Evolutionary conservation across 1,284 basidiomycete genomes (phyloP).

Genomic region (Psilocybe mexicana): DNA sequence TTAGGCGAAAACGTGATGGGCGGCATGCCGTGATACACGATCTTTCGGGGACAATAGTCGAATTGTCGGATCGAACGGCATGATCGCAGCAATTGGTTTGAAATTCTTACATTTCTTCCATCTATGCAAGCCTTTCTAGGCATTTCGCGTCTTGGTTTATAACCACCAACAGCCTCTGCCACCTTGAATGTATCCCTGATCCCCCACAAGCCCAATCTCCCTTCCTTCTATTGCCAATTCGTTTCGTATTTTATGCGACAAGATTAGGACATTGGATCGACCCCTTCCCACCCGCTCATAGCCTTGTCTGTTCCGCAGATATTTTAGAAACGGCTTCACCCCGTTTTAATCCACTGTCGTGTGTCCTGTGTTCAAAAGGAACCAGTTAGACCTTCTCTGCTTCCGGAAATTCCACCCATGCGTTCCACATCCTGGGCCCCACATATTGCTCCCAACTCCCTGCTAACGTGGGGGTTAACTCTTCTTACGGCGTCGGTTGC

Average conservation of each 20-base stretch:
- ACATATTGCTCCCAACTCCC: neutral
- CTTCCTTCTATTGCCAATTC: neutral
- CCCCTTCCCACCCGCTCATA: conserved; percentile 1
- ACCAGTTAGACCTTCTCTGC: neutral
- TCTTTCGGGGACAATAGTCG: too few species aligned
- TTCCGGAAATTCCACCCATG: neutral
- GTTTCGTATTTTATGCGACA: neutral
- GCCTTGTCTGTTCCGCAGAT: neutral
- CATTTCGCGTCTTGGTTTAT: neutral
- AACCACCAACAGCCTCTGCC: neutral
- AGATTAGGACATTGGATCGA: conserved; percentile 2
- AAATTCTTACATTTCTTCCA: too few species aligned
- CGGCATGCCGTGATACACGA: too few species aligned
- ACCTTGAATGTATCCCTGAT: neutral
- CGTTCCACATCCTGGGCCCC: neutral
- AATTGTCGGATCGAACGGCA: too few species aligned
- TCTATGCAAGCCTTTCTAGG: too few species aligned
- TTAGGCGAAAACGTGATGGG: too few species aligned
- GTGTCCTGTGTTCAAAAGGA: conserved; percentile 1
- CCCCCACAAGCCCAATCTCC: neutral
- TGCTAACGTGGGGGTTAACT: conserved; percentile 1
- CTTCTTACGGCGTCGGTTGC: neutral
- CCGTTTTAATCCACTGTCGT: neutral
- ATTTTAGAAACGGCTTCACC: neutral
- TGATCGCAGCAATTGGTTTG: too few species aligned